A percentile compares a stretch with the other conserved stretches of the same genome.
These are phyloP conservation scores for Fusarium verticillioides DNA, from an alignment of 2,329 filamentous ascomycete species.

Conservation along the genomic window DNA sequence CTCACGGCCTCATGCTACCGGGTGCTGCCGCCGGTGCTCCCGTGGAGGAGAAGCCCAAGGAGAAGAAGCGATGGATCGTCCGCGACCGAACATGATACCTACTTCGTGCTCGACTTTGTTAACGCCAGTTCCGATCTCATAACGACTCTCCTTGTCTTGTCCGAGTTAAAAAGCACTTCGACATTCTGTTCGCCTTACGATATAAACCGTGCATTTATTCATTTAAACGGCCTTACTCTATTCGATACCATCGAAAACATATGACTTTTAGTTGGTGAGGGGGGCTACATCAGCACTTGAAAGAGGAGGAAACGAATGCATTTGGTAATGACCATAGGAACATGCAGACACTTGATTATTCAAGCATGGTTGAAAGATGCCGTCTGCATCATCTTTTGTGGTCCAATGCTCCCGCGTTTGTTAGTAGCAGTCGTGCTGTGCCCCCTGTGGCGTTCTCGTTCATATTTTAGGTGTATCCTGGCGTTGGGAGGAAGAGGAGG, in stretches of 20 bases:
- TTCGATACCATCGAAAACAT: slow-evolving; percentile 24
- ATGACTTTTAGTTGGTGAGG: slow-evolving; percentile 12
- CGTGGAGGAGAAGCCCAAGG: slow-evolving; percentile 47
- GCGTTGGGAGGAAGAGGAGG: slow-evolving; percentile 35
- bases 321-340: background rate
- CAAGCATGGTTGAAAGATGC: slow-evolving; percentile 1
- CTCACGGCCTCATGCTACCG: slow-evolving; percentile 39
- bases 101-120: background rate
- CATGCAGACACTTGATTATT: background rate
- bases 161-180: slow-evolving; percentile 17
- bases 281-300: background rate
- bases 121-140: slow-evolving; percentile 14
- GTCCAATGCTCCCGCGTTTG: background rate
- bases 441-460: slow-evolving; percentile 32
- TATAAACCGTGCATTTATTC: slow-evolving; percentile 32
- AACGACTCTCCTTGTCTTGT: slow-evolving; percentile 21
- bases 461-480: slow-evolving; percentile 34
- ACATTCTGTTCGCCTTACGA: slow-evolving; percentile 29
- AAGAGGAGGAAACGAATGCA: background rate
- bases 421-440: slow-evolving; percentile 5
- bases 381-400: background rate
- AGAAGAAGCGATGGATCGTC: slow-evolving; percentile 62
- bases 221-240: slow-evolving; percentile 36
- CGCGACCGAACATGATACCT: slow-evolving; percentile 54
- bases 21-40: slow-evolving; percentile 25